Evolutionary conservation across 306 rosid species (phyloP), one percentile per base, ranked within the genome.

Genomic region (Pachyrhizus erosus): DNA sequence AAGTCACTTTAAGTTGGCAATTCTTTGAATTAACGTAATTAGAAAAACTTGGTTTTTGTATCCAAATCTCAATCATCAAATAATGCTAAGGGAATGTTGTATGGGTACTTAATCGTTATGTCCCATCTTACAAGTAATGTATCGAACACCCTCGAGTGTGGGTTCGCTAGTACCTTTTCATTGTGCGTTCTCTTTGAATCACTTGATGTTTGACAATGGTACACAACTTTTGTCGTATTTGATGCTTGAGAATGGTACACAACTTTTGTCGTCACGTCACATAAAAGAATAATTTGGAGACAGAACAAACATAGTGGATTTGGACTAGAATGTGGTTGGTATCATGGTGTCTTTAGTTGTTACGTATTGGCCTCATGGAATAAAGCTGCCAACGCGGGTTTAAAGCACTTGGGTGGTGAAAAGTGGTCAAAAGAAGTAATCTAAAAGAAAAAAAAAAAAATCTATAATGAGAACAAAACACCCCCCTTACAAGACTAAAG

Each of bases 361-460:
- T 31, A 69, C 1, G 34, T 20, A 7, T 42, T 29, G 6, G 39
- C 15, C 66, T 23, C 51, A 60, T 17, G 20, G 21, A 34, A 17
- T 34, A 65, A 81, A 80, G 72, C n/a, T 43, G 26, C 27, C 27
- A 64, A 7, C 27, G 26, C 23, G 10, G 8, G 34, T 18, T 39
- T 2, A 79, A 39, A 79, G 76, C 77, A 68, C 10, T 40, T 40
- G 70, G 43, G 80, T 21, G 39, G 39, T 46, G 17, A 20, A 68
- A 79, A 69, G 70, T 26, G 55, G 31, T 24, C 21, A 52, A 79
- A 79, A 79, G 33, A 68, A 79, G 1, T 1, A 13, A 52, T 23
- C n/a, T 24, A 37, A 23, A 67, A 67, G 43, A 52, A 42, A 39
- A 10, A 52, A 42, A 39, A 10, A 49, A 17, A 66, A n/a, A 26